Evolutionary conservation across 31 red algal genomes (phyloP), one percentile per base, ranked within the genome.

Genomic region (Porphyra umbilicalis): DNA sequence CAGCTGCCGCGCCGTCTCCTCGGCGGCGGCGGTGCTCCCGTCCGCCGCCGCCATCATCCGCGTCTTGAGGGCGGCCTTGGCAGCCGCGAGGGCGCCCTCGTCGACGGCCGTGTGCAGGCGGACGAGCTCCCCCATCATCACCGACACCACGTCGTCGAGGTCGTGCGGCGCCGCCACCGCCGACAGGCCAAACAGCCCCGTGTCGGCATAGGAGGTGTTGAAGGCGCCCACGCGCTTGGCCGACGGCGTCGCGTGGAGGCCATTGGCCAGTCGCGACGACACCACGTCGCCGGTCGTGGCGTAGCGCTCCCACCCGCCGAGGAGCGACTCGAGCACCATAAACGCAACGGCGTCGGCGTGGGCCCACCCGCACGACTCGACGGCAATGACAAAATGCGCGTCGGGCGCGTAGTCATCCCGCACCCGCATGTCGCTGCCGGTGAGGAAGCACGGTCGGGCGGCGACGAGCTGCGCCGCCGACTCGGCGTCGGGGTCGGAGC

Each of bases 161-260:
- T 94, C 91, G 2, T 57, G 81, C 31, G 97, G 88, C 35, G 96
- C 85, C 32, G 84, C 94, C 20, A 93, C 90, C 30, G 79, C 89
- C 76, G 96, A 99, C 32, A 96, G 38, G 11, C 97, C 97, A 42
- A 96, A 96, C 25, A 99, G 85, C 78, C 97, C 97, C 35, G 97
- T 99, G 84, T 99, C 97, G 33, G 94, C 94, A 80, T 99, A 99
- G 13, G 97, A 92, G 35, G 97, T 99, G 85, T 99, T 99, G 85
- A 96, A 99, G 1, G 95, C 85, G 18, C 87, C 90, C 13, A 81
- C 92, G 25, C 85, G 82, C 40, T 88, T 83, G 29, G 92, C 89
- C 34, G 86, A 86, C 32, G 89, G 86, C 35, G 92, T 77, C 35
- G 68, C 57, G 33, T 82, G 81, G 16, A 98, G 75, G 13, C 77